Conservation (phyloP, 495 filamentous ascomycete species). For the Xylaria scruposa region DNA sequence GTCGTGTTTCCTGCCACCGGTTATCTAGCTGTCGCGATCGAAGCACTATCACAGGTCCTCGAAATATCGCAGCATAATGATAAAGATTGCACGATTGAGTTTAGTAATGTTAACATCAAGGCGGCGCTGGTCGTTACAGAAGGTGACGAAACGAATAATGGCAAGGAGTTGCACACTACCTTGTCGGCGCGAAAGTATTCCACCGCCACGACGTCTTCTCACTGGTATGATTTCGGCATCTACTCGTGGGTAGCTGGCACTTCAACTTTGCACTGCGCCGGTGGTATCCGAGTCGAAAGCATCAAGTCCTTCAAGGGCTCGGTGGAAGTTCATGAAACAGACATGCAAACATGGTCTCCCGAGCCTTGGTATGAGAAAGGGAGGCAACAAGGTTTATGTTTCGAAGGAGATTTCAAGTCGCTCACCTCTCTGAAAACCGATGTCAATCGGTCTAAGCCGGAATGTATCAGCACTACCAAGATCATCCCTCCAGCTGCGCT, state of each 20-base stretch:
- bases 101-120: neutral
- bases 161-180: conserved; percentile 32
- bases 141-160: neutral
- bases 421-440: neutral
- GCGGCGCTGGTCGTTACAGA: neutral
- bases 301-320: neutral
- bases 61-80: neutral
- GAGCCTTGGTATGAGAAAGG: neutral
- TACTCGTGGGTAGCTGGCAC: neutral
- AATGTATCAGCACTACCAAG: neutral
- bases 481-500: neutral
- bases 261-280: neutral
- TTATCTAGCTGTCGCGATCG: conserved; percentile 58
- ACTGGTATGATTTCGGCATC: neutral
- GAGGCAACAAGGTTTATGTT: neutral
- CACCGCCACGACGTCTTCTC: neutral
- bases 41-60: conserved; percentile 46
- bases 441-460: neutral
- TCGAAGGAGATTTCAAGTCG: neutral
- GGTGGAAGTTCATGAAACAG: neutral
- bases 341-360: neutral
- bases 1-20: conserved; percentile 62
- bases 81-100: neutral
- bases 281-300: neutral
- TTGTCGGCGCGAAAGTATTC: neutral